Evolutionary conservation across 2,329 filamentous ascomycete genomes (phyloP), one percentile per base, ranked within the genome.

Genomic region (Lachnellula subtilissima): DNA sequence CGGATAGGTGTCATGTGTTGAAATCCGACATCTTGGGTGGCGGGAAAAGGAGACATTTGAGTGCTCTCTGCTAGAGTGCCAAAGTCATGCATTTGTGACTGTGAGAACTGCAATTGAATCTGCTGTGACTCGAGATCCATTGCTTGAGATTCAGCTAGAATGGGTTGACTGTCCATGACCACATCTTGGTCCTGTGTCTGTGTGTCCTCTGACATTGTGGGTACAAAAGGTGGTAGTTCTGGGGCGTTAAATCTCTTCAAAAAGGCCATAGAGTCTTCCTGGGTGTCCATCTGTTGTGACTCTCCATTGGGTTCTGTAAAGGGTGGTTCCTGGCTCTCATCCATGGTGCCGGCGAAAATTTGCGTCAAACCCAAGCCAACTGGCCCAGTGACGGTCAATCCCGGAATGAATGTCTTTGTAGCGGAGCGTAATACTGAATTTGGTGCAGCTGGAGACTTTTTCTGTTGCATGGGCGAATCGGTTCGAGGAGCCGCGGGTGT

Each of bases 321-420:
- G 7, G 58, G 53, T 8, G 50, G 48, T 15, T 63, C 61, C 49
- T 79, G 73, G 57, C 77, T 76, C 39, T 82, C 84, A 48, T 89
- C 91, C 84, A 97, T 88, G 1, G 91, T 96, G 12, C 90, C 90
- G 5, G 88, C 89, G 69, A 96, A 97, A 60, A 94, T 93, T 66
- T 96, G 92, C 0, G 91, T 95, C 46, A 96, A 78, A 9, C 90
- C 88, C 43, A 96, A 74, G 2, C 84, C 84, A 37, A 83, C 84
- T 22, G 83, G 78, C 0, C 78, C 81, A 6, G 78, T 72, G 4
- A 86, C 77, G 2, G 85, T 82, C 19, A 90, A 73, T 1, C 85
- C 86, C 3, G 87, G 87, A 56, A 90, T 87, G 63, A 87, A 87
- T 0, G 76, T 80, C 72, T 88, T 88, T 57, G 80, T 85, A 2